These are phyloP conservation scores for Hymenoscyphus repandus DNA, from an alignment of 2,329 filamentous ascomycete genomes.

Conservation along the genomic window DNA sequence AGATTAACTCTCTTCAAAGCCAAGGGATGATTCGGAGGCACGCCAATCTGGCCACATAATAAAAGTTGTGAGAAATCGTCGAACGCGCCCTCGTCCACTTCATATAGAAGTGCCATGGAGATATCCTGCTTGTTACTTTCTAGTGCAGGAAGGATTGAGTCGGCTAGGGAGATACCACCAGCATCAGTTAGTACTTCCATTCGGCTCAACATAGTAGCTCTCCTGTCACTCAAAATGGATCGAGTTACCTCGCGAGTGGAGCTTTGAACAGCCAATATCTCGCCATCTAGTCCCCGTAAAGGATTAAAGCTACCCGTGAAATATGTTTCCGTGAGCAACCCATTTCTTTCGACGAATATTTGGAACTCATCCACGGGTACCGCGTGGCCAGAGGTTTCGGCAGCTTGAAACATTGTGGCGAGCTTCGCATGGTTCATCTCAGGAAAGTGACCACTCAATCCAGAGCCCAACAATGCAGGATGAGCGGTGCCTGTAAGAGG, in stretches of 20 bases:
- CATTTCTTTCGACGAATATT: conserved; percentile 22
- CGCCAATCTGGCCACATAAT: conserved; percentile 20
- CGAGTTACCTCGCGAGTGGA: conserved; percentile 22
- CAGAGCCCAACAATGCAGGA: conserved; percentile 20
- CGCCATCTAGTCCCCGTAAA: conserved; percentile 19
- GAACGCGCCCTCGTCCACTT: conserved; percentile 20
- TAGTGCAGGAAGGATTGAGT: conserved; percentile 19
- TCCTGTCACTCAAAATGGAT: conserved; percentile 20
- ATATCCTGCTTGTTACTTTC: conserved; percentile 23
- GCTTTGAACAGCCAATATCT: conserved; percentile 24
- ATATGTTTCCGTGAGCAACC: conserved; percentile 24
- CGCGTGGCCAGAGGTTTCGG: conserved; percentile 19
- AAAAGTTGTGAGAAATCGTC: conserved; percentile 8
- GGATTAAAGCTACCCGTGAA: conserved; percentile 28
- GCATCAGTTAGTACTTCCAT: conserved; percentile 14
- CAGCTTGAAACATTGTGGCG: conserved; percentile 17
- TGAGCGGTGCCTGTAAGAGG: conserved; percentile 22
- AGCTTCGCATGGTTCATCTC: conserved; percentile 13
- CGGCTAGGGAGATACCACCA: conserved; percentile 10
- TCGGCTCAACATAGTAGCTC: conserved; percentile 20
- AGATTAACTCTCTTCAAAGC: conserved; percentile 16
- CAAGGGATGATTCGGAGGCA: conserved; percentile 20
- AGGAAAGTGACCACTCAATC: conserved; percentile 18
- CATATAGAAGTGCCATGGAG: conserved; percentile 26
- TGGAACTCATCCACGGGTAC: conserved; percentile 20